Base-by-base conservation (phyloP, 306 rosid species). In the Aeschynomene evenia region DNA sequence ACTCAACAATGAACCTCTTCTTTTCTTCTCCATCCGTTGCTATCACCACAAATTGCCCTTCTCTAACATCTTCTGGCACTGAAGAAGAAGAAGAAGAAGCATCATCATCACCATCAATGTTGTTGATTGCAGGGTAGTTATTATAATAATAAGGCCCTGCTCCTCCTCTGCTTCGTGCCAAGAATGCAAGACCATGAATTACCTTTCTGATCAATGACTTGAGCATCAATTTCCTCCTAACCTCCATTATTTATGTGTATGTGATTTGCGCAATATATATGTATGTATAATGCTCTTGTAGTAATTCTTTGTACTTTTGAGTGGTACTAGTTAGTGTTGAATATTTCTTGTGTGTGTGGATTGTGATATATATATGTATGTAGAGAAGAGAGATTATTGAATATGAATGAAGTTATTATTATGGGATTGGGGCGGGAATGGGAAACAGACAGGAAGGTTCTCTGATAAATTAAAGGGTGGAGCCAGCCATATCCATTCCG, bases 21-120 rank as follows among this genome's bases (percentile, higher is more conserved):
- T 40, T 42, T 66, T 85, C 86, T 71, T 78, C 81, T n/a, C 91
- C 96, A 6, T 82, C 64, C 34, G 65, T 79, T 54, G 97, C 94
- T 56, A 85, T 58, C n/a, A 87, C 96, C 1, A 66, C 89, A 65
- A 88, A 88, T 51, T 80, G 79, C 10, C 91, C 97, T 74, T 87
- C 85, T 42, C 52, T 79, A 7, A 80, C 85, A 36, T 83, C 89
- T 75, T 67, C 68, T 1, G 88, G 85, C 21, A 82, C 80, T 8
- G 31, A 28, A 0, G 4, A 29, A 18, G 63, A 6, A 3, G 12
- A 6, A 3, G 40, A 2, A 4, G 40, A 53, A 1, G 13, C 68
- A 39, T 55, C 72, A 14, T 74, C 76, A 15, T 34, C 79, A 19
- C 72, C 74, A 18, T 66, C 69, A 7, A 55, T 69, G 52, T 66